These are phyloP conservation scores for Cucumis hystrix DNA, from an alignment of 306 rosid species.

Conservation along the genomic window DNA sequence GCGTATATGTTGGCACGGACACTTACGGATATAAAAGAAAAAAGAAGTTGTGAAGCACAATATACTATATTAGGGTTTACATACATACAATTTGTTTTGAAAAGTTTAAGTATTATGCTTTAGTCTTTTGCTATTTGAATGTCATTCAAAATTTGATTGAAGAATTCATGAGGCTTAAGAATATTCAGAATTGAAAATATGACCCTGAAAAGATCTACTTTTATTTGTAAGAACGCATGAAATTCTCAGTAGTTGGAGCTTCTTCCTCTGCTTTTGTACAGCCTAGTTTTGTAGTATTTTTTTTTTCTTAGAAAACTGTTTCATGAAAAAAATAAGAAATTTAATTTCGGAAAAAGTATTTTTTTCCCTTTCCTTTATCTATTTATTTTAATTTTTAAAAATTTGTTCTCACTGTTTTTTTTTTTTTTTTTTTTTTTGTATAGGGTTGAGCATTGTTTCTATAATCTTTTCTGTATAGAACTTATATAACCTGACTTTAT, in stretches of 20 bases:
- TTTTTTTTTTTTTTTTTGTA: too few species aligned
- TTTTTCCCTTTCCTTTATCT: not conserved
- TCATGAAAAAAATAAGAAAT: not conserved
- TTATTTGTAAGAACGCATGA: not conserved
- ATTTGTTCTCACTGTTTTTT: not conserved
- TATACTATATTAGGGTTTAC: not conserved
- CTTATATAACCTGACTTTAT: not conserved
- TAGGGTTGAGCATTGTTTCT: not conserved
- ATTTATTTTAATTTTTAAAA: too few species aligned
- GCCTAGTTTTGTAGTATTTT: not conserved
- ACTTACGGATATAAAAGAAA: too few species aligned
- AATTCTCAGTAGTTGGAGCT: not conserved
- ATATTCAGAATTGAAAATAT: not conserved
- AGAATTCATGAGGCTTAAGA: not conserved
- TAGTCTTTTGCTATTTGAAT: not conserved
- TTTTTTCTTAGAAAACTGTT: not conserved
- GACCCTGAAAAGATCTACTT: not conserved
- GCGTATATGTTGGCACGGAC: too few species aligned
- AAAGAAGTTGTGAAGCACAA: not conserved
- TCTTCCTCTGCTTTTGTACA: not conserved
- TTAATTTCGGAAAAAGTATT: not conserved
- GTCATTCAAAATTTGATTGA: not conserved
- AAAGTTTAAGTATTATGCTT: not conserved
- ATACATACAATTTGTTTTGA: not conserved
- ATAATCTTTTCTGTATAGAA: not conserved